Conservation (phyloP, 345 rosid genomes). For the Gossypium australe region DNA sequence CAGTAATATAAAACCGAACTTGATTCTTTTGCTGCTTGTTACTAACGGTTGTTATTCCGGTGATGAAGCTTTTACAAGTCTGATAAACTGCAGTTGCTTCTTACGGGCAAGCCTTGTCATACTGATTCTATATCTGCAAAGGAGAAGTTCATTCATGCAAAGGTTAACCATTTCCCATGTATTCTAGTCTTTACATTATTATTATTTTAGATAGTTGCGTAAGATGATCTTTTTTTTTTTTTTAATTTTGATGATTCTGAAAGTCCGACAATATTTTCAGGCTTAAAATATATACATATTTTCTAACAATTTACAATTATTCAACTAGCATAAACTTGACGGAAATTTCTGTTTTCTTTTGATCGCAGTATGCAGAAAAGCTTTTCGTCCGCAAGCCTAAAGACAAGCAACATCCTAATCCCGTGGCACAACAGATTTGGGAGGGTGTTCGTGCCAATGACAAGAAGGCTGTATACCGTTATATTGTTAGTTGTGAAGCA, state of each 20-base stretch:
- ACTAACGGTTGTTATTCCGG: slow-evolving; percentile 25
- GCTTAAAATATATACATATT: background rate
- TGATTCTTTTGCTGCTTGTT: slow-evolving; percentile 7
- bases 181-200: slow-evolving; percentile 18
- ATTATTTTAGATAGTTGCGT: background rate
- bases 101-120: slow-evolving; percentile 57
- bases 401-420: slow-evolving; percentile 45
- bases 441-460: slow-evolving; percentile 86
- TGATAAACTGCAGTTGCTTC: slow-evolving; percentile 54
- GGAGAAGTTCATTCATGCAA: slow-evolving; percentile 97
- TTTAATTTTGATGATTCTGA: background rate
- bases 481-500: slow-evolving; percentile 66
- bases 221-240: background rate
- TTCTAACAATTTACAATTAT: background rate
- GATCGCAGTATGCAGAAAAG: slow-evolving; percentile 85
- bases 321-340: background rate
- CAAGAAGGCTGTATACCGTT: slow-evolving; percentile 83
- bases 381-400: slow-evolving; percentile 70
- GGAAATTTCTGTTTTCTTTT: slow-evolving; percentile 13
- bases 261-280: background rate
- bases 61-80: slow-evolving; percentile 48
- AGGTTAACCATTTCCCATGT: slow-evolving; percentile 39
- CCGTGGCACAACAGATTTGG: slow-evolving; percentile 73
- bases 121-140: slow-evolving; percentile 74
- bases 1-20: background rate